Conservation (phyloP, 257 asterid genomes). For the Solanum neorickii region DNA sequence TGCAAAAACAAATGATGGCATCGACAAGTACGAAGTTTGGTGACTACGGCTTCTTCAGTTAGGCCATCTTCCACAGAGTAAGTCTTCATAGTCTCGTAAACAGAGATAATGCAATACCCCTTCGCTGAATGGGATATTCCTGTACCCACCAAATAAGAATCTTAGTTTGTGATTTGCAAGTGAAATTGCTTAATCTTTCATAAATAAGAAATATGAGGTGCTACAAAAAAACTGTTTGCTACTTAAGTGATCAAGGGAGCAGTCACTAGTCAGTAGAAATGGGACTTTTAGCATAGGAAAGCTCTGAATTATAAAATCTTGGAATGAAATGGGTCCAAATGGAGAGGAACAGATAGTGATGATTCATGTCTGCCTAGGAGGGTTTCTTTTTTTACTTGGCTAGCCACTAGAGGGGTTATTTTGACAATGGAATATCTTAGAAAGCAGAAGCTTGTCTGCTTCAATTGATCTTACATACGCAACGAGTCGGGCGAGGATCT, state of each 20-base stretch:
- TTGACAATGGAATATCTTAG: neutral
- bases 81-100: slow-evolving; percentile 90
- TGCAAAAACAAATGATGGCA: slow-evolving; percentile 84
- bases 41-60: slow-evolving; percentile 91
- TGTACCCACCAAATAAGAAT: slow-evolving; percentile 13
- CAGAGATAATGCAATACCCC: slow-evolving; percentile 78
- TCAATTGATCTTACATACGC: neutral
- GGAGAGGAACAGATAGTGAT: neutral
- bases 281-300: neutral
- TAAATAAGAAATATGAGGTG: neutral
- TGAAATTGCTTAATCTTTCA: neutral
- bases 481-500: neutral
- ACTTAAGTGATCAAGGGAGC: neutral
- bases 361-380: neutral
- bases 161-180: neutral
- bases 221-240: neutral
- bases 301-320: neutral
- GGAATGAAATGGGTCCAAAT: neutral
- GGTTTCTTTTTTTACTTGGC: neutral
- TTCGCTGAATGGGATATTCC: slow-evolving; percentile 93
- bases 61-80: slow-evolving; percentile 85
- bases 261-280: neutral
- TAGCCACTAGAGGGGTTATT: neutral
- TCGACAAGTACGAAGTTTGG: slow-evolving; percentile 83
- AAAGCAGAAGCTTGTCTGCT: neutral